phyloP scores from a whole-genome alignment of 352 stramenopile species.

The Phytophthora capsici region DNA sequence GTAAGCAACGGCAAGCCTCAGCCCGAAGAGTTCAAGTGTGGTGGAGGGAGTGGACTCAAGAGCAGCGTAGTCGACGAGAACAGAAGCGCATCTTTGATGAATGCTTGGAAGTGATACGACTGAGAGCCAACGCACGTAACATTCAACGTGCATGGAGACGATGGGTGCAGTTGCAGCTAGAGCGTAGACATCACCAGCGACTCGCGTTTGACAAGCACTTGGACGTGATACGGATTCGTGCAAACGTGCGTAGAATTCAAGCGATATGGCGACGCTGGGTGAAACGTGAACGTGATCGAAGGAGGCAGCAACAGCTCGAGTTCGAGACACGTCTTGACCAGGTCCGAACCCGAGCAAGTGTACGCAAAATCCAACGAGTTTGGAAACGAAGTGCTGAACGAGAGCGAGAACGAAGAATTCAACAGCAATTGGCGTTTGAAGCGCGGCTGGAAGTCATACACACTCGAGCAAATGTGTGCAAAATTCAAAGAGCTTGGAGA shows the following conservation, averaged over 20 bases:
- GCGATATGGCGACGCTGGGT: conserved; percentile 26
- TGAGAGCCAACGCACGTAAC: too few relatives aligned
- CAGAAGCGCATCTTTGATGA: conserved; percentile 13
- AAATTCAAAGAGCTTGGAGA: conserved; percentile 21
- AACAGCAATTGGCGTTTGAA: conserved; percentile 9
- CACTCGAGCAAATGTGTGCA: not conserved
- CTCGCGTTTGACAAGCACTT: conserved; percentile 1
- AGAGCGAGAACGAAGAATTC: conserved; percentile 3
- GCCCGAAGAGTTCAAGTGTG: conserved; percentile 25
- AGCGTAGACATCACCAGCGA: conserved; percentile 7
- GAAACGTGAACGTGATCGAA: conserved; percentile 4
- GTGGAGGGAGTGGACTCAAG: conserved; percentile 23
- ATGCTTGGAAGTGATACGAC: conserved; percentile 3
- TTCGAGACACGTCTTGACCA: conserved; percentile 9
- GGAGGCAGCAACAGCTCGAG: not conserved
- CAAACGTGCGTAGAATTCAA: conserved; percentile 33
- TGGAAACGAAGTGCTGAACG: conserved; percentile 15
- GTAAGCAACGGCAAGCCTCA: conserved; percentile 12
- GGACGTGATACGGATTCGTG: conserved; percentile 5
- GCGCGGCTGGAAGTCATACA: conserved; percentile 9
- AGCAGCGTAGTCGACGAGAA: conserved; percentile 14
- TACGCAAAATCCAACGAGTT: conserved; percentile 20
- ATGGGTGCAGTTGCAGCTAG: not conserved
- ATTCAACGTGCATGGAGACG: too few relatives aligned
- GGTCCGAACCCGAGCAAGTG: conserved; percentile 13